Base-by-base conservation (phyloP, 108 stramenopile species). In the Epithemia pelagica region DNA sequence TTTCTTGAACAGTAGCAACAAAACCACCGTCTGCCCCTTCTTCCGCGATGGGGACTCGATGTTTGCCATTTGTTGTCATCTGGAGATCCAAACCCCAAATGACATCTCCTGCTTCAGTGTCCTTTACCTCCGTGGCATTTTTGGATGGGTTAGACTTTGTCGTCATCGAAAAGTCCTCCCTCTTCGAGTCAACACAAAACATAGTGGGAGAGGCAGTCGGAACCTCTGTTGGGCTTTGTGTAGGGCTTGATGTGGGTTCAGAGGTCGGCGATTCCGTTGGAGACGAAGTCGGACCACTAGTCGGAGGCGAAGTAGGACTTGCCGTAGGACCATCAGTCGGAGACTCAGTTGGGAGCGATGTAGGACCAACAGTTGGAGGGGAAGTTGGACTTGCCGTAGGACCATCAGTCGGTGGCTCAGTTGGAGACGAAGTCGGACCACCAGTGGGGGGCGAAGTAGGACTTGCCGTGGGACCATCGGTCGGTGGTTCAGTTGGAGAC, bases 161-260 rank as follows among this genome's bases (percentile, higher is more conserved):
- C n/a, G n/a, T n/a, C n/a, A n/a, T n/a, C n/a, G n/a, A n/a, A 5
- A 46, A 46, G 37, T 1, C 1, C 27, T 21, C 27, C 18, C 54
- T 66, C 52, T 52, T 37, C 20, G 54, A 1, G 8, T 21, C 26
- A 29, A 26, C 28, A n/a, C 21, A 55, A 25, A 25, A 53, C 24
- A 23, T 2, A 1, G 21, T 52, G 21, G 33, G 52, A n/a, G 63
- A 24, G 27, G 21, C 23, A 27, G 32, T 66, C 2, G 65, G 65
- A 28, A 53, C 23, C 7, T n/a, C 28, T 7, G 56, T 58, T n/a
- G 21, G 56, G 2, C 23, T 58, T 20, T 8, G 23, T 5, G 67
- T 68, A 1, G 67, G 67, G 23, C 67, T 32, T 46, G 15, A 46
- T 46, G 37, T 46, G 5, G 64, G 64, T 27, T 5, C 24, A 23